These are phyloP conservation scores for Glycine soja DNA, from an alignment of 306 rosid species.

Conservation along the genomic window DNA sequence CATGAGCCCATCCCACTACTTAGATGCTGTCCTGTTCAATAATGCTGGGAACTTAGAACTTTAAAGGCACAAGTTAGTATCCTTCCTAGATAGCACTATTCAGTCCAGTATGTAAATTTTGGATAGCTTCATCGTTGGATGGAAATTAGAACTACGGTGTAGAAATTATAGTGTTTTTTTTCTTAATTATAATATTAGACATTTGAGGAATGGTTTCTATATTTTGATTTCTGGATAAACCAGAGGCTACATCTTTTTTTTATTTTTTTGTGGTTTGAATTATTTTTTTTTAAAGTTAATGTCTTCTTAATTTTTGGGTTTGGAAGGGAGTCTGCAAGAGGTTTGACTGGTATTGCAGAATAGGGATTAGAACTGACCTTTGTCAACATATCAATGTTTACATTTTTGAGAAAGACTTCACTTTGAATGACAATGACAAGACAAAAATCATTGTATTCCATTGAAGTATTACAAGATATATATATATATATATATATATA, in stretches of 20 bases:
- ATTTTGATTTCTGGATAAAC: conserved; percentile 25
- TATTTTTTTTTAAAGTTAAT: neutral
- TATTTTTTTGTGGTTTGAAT: conserved; percentile 3
- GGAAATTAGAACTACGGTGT: neutral
- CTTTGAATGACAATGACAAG: conserved; percentile 26
- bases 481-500: neutral
- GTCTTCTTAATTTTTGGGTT: conserved; percentile 1
- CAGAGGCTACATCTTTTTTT: neutral
- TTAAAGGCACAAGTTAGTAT: neutral
- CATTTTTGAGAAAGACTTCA: neutral
- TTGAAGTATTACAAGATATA: neutral
- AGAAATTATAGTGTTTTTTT: neutral
- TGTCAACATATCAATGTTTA: conserved; percentile 7
- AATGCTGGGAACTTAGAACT: neutral
- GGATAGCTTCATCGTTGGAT: conserved; percentile 16
- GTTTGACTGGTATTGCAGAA: conserved; percentile 21
- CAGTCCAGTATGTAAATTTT: neutral
- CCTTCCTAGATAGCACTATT: conserved; percentile 6
- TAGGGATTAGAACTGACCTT: conserved; percentile 20
- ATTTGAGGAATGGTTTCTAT: conserved; percentile 26
- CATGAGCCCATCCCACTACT: neutral
- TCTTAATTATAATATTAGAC: neutral
- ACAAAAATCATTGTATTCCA: conserved; percentile 7
- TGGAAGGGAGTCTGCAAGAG: conserved; percentile 4
- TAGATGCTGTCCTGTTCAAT: conserved; percentile 4